Percentiles rank a stretch among this genome's conserved stretches.
Conservation (phyloP, 2,329 filamentous ascomycete genomes). For the Orbilia brochopaga region DNA sequence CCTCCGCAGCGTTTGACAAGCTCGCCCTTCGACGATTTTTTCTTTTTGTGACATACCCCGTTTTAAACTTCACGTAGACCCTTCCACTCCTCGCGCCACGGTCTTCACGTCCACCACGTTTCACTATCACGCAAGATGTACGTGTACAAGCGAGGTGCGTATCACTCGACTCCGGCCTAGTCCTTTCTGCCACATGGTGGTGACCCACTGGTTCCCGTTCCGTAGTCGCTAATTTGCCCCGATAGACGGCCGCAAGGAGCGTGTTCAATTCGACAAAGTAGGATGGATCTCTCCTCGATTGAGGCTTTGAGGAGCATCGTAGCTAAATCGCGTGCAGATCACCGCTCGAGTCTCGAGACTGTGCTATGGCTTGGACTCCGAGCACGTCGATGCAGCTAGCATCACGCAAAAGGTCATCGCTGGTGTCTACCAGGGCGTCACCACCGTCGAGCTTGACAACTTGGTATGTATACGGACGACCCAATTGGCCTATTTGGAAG, state of each 20-base stretch:
- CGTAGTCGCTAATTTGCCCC: slow-evolving; percentile 21
- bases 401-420: slow-evolving; percentile 99
- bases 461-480: slow-evolving; percentile 72
- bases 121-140: slow-evolving; percentile 62
- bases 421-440: slow-evolving; percentile 97
- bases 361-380: slow-evolving; percentile 94
- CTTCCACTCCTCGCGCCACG: slow-evolving; percentile 3
- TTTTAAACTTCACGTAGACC: background rate
- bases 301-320: background rate
- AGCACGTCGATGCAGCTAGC: slow-evolving; percentile 94
- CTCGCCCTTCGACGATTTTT: slow-evolving; percentile 18
- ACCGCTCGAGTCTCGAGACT: slow-evolving; percentile 95
- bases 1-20: background rate
- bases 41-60: background rate
- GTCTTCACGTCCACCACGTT: slow-evolving; percentile 6
- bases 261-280: slow-evolving; percentile 95
- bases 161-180: background rate
- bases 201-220: slow-evolving; percentile 4
- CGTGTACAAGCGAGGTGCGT: slow-evolving; percentile 68
- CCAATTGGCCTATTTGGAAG: background rate
- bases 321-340: slow-evolving; percentile 64
- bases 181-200: slow-evolving; percentile 3
- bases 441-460: slow-evolving; percentile 94
- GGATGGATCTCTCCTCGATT: slow-evolving; percentile 1
- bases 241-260: slow-evolving; percentile 97